Base-by-base conservation (phyloP, 768 basidiomycete genomes). In the Termitomyces eurrhizus region DNA sequence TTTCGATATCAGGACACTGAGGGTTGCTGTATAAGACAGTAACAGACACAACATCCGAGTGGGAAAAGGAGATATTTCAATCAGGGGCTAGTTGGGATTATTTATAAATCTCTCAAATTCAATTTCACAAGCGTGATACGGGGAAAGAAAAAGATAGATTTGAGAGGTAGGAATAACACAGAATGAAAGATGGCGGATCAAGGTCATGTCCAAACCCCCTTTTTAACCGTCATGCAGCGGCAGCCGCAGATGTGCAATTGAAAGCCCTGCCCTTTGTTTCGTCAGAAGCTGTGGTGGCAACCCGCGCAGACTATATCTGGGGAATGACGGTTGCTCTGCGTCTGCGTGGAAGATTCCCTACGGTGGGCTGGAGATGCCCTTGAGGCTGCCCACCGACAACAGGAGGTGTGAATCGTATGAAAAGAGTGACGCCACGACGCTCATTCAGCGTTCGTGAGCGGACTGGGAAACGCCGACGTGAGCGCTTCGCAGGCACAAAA, bases 361-460 rank as follows among this genome's bases (percentile, higher is more conserved):
- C 58, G 35, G 45, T 50, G 36, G 62, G 62, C 36, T 58, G 45
- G 12, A 62, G 46, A 44, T 62, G 61, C 54, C 58, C 62, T 54
- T 59, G 29, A 50, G 62, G 58, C 48, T 44, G 62, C 53, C 62
- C 62, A 55, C 62, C 62, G 7, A 56, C 1, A 51, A 45, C 52
- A 44, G 49, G 53, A 16, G 58, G 58, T 44, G 48, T 11, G 39
- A 56, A 55, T 35, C 3, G 32, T 13, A 62, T 62, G 13, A 59
- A 59, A 37, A 62, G 46, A 35, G 52, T 50, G 7, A 62, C 52
- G 16, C 62, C 62, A 18, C 62, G 49, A 29, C 62, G 53, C 44
- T 62, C 58, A 24, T 52, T 48, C 1, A 62, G 54, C 24, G 62
- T 56, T 21, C 54, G 33, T 21, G 58, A 39, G 21, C 32, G 39